Evolutionary conservation across 2,329 filamentous ascomycete genomes (phyloP).

Genomic region (Trichoderma breve): DNA sequence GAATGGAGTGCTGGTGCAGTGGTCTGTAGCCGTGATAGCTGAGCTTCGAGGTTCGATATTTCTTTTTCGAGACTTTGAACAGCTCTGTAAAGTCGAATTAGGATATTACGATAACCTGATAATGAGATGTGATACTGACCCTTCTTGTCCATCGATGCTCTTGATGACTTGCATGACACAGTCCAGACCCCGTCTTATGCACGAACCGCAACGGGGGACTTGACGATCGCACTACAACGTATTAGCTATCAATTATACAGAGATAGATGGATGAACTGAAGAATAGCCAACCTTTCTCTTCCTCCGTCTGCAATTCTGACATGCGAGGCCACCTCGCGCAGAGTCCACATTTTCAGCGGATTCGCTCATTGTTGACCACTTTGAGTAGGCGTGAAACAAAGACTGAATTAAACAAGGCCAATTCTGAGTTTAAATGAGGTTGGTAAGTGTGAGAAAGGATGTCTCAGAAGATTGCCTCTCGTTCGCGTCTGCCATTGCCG

Average conservation of each 20-base stretch:
- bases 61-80: conserved; percentile 5
- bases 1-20: neutral
- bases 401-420: neutral
- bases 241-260: neutral
- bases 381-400: neutral
- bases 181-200: conserved; percentile 7
- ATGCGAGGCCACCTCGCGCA: neutral
- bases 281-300: neutral
- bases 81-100: neutral
- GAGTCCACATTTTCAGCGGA: neutral
- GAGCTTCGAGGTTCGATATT: conserved; percentile 9
- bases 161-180: conserved; percentile 15
- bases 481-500: neutral
- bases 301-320: conserved; percentile 13
- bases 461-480: neutral
- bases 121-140: neutral
- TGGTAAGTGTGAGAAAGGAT: neutral
- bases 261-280: neutral
- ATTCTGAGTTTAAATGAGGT: neutral
- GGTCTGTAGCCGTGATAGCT: conserved; percentile 1
- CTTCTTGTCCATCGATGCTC: conserved; percentile 4
- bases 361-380: neutral
- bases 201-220: conserved; percentile 12
- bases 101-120: neutral
- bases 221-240: conserved; percentile 1